Evolutionary conservation across 1,139 yeast species (phyloP).

Genomic region (Cylindricascospora bacillispora): DNA sequence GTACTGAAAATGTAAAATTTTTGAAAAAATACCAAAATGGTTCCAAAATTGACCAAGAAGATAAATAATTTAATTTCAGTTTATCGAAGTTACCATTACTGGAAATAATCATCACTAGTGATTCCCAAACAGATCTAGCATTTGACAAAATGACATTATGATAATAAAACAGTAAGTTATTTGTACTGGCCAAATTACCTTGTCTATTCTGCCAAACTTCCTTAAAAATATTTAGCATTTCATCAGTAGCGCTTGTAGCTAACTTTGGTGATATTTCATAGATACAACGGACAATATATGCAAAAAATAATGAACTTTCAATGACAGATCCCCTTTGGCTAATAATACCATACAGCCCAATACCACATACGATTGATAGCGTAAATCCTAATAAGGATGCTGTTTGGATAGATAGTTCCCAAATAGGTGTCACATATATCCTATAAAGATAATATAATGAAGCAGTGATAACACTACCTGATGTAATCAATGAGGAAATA

Average conservation of each 20-base stretch:
- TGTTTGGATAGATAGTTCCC: conserved; percentile 50
- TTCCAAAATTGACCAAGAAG: conserved; percentile 23
- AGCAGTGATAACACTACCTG: conserved; percentile 66
- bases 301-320: conserved; percentile 75
- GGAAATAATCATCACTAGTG: conserved; percentile 13
- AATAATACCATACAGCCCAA: conserved; percentile 75
- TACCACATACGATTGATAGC: conserved; percentile 58
- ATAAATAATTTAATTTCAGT: not conserved
- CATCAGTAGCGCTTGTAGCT: conserved; percentile 34
- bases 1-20: conserved; percentile 35
- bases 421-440: conserved; percentile 64
- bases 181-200: conserved; percentile 19
- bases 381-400: conserved; percentile 82
- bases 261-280: conserved; percentile 84
- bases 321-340: conserved; percentile 78
- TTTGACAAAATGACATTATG: conserved; percentile 16
- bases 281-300: conserved; percentile 83
- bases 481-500: conserved; percentile 56
- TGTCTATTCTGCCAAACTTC: conserved; percentile 27
- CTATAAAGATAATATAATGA: conserved; percentile 71
- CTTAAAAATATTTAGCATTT: conserved; percentile 27
- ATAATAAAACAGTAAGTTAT: conserved; percentile 18
- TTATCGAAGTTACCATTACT: conserved; percentile 3
- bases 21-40: conserved; percentile 33
- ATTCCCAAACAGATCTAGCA: conserved; percentile 19